Base-by-base conservation (phyloP, 2,329 filamentous ascomycete species). In the Fusarium incarnatum region DNA sequence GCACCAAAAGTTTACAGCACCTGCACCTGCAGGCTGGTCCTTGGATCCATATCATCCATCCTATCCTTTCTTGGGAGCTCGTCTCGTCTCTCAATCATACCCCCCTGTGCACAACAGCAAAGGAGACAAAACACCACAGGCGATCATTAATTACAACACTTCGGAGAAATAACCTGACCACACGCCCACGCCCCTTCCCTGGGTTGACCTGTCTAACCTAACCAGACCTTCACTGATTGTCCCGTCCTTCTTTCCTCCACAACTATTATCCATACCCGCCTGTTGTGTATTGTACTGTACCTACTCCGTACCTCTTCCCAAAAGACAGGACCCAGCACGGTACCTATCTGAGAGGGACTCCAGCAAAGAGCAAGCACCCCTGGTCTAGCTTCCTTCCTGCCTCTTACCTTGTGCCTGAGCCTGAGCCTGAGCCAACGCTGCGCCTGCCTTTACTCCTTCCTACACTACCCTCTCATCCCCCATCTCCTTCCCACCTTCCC, bases 81-180 rank as follows among this genome's bases (percentile, higher is more conserved):
- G 32, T 49, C 28, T 37, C 22, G 22, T n/a, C 30, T 52, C 32
- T 16, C 32, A 27, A 52, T 45, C 49, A 34, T 57, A 63, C 64
- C 68, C 68, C 70, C 56, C 25, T 53, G 30, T 25, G 25, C 49
- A 53, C 41, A 58, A 63, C 58, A 56, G 22, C 42, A 55, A 53
- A 65, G 56, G 37, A 42, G 23, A 32, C 62, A 66, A 66, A 65
- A 66, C 54, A 66, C 47, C 54, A 65, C 40, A 59, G 52, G 47
- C 65, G 60, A 73, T 71, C 70, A 60, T 50, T 72, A 62, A 74
- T 73, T 67, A 49, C 54, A 48, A 52, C n/a, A 52, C 48, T 55
- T 73, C 65, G 72, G 72, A 71, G 72, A 71, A 71, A 71, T 73
- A 70, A 62, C 55, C 59, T 56, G 58, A 70, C 56, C 25, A 61